phyloP scores from a whole-genome alignment of 2,329 filamentous ascomycete genomes.

The Pyrenochaeta sp. region DNA sequence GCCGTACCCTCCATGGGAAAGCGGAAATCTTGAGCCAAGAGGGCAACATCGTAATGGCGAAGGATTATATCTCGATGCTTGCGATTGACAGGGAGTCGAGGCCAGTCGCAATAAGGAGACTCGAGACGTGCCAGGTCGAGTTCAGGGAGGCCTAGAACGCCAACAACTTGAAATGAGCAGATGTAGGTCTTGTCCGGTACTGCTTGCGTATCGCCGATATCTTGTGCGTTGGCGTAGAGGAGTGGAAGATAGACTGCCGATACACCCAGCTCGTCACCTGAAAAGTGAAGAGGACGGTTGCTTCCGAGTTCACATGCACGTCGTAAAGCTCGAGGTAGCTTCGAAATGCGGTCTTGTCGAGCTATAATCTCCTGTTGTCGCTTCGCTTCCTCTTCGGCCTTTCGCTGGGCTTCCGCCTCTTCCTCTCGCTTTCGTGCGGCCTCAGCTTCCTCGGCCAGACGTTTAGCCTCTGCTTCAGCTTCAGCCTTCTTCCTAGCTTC shows the following conservation, averaged over 20 bases:
- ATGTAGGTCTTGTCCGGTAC: conserved; percentile 40
- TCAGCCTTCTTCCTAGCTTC: conserved; percentile 37
- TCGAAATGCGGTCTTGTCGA: conserved; percentile 43
- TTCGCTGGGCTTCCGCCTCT: conserved; percentile 37
- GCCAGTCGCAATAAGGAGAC: conserved; percentile 45
- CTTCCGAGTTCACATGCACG: conserved; percentile 47
- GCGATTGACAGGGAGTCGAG: conserved; percentile 42
- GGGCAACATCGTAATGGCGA: conserved; percentile 47
- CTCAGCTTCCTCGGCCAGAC: conserved; percentile 41
- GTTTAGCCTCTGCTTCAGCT: conserved; percentile 40
- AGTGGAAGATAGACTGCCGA: conserved; percentile 49
- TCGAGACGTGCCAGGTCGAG: conserved; percentile 46
- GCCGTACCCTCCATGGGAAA: conserved; percentile 49
- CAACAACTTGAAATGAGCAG: conserved; percentile 49
- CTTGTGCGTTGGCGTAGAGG: conserved; percentile 41
- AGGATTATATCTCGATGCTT: conserved; percentile 47
- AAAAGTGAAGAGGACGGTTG: conserved; percentile 48
- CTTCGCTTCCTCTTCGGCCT: conserved; percentile 38
- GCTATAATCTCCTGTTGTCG: conserved; percentile 39
- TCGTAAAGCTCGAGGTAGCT: conserved; percentile 46
- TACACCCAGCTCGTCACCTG: conserved; percentile 48
- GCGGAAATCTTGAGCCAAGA: conserved; percentile 48
- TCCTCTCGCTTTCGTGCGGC: conserved; percentile 40
- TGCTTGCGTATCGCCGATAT: conserved; percentile 32
- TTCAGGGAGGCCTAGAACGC: conserved; percentile 50